phyloP scores from a whole-genome alignment of 179 eudicot species.

The Nepenthes alata region DNA sequence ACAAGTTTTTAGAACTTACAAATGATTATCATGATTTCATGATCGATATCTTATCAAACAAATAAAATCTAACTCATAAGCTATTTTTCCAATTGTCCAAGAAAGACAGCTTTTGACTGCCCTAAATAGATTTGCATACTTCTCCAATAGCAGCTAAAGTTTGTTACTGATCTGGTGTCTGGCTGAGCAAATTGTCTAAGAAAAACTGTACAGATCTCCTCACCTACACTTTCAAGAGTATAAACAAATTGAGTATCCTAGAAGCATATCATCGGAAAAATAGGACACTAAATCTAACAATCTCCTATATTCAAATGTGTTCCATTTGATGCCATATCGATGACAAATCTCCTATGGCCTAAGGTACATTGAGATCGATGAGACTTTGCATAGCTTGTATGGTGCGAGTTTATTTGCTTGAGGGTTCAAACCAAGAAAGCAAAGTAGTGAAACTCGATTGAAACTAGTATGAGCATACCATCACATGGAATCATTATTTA shows the following conservation, averaged over 20 bases:
- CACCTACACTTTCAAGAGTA: constrained; percentile 31
- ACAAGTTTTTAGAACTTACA: no score
- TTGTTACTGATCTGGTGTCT: constrained; percentile 86
- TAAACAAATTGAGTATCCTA: not conserved
- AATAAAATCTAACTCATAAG: no score
- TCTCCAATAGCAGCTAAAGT: constrained; percentile 94
- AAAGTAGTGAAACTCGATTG: not conserved
- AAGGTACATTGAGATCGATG: constrained; percentile 91
- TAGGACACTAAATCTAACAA: not conserved
- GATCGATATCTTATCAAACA: no score
- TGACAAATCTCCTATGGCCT: constrained; percentile 93
- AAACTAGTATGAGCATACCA: no score
- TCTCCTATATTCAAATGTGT: not conserved
- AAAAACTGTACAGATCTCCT: constrained; percentile 88
- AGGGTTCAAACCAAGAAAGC: no score
- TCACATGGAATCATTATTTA: no score
- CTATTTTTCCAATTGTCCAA: no score
- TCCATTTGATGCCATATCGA: constrained; percentile 40
- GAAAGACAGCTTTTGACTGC: not conserved
- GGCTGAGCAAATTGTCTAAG: constrained; percentile 78
- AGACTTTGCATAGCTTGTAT: constrained; percentile 69
- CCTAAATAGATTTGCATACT: constrained; percentile 30
- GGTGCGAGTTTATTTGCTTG: constrained; percentile 10
- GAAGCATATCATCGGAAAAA: not conserved
- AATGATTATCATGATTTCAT: no score